Base-by-base conservation (phyloP, 1,284 basidiomycete genomes). In the Austropuccinia psidii region DNA sequence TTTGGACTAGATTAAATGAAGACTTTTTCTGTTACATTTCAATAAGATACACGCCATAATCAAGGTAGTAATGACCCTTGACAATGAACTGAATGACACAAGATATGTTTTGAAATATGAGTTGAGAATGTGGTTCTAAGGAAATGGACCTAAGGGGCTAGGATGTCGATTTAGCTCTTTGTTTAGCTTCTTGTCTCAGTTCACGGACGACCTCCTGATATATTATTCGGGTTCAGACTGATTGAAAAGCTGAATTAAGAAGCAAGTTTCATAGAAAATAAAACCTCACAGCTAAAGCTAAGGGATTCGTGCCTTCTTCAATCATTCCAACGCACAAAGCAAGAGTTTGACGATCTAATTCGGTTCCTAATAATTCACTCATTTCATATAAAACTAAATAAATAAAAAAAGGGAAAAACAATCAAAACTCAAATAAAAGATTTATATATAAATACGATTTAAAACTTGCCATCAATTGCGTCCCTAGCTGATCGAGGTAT, bases 301-400 rank as follows among this genome's bases (percentile, higher is more conserved):
- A 73, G 13, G 75, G 75, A 24, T 75, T 75, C 21, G 73, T 55
- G 2, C 75, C 75, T 19, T 75, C 73, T 52, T 76, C 75, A 37
- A 76, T 58, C 67, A 76, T 61, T 24, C 64, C 61, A 17, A 76
- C 50, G 43, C 73, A 74, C 4, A 50, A 41, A 9, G 75, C 75
- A 2, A 76, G 66, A 29, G 68, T 69, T 41, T 74, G 73, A 13
- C 67, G 57, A 55, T 76, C 75, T 31, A 76, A 66, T 1, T 73
- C 75, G 60, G 73, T 55, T 15, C 49, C 68, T n/a, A 70, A 60
- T 17, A 70, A 33, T 21, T 58, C 68, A 41, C 68, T 70, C 0
- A 70, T 55, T 31, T 70, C 68, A 45, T 70, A 43, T 37, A 70
- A 47, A 35, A 70, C 68, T 70, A 24, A n/a, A 39, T 19, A 19